These are phyloP conservation scores for Draba incana DNA, from an alignment of 345 rosid genomes.

Conservation along the genomic window DNA sequence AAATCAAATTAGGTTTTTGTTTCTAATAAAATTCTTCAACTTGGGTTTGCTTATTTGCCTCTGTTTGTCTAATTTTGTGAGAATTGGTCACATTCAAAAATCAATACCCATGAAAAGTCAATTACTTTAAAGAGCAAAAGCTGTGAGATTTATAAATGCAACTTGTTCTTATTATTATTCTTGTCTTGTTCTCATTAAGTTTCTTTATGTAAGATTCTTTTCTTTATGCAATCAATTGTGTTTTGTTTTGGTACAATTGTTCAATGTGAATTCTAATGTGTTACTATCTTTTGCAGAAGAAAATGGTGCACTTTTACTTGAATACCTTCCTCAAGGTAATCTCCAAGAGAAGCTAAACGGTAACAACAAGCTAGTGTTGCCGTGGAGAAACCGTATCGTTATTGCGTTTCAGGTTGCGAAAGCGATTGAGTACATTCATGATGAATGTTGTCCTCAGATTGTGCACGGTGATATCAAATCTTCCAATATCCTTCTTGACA, in stretches of 20 bases:
- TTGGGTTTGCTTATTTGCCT: not conserved
- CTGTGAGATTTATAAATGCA: slow-evolving; percentile 14
- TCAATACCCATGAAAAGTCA: slow-evolving; percentile 20
- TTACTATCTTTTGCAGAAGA: slow-evolving; percentile 48
- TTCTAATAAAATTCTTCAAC: not conserved
- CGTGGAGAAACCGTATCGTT: slow-evolving; percentile 63
- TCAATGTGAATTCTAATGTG: slow-evolving; percentile 13
- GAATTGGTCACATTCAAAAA: slow-evolving; percentile 3
- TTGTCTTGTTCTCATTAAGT: slow-evolving; percentile 32
- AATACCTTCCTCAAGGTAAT: slow-evolving; percentile 69
- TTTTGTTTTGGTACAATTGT: too few species aligned
- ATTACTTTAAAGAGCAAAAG: slow-evolving; percentile 15
- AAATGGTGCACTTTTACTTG: slow-evolving; percentile 72
- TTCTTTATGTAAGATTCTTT: slow-evolving; percentile 11
- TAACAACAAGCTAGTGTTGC: slow-evolving; percentile 43
- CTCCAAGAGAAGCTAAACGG: slow-evolving; percentile 71
- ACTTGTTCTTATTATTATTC: slow-evolving; percentile 31
- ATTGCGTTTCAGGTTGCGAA: slow-evolving; percentile 72
- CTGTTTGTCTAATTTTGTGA: not conserved
- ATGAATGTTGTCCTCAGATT: slow-evolving; percentile 67
- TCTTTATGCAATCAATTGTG: not conserved
- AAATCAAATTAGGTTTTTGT: not conserved
- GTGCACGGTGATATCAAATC: slow-evolving; percentile 88
- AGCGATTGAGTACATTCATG: slow-evolving; percentile 81
- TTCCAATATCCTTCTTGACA: slow-evolving; percentile 77